Conservation (phyloP, 2,329 filamentous ascomycete species). For the Fusarium sp. region DNA sequence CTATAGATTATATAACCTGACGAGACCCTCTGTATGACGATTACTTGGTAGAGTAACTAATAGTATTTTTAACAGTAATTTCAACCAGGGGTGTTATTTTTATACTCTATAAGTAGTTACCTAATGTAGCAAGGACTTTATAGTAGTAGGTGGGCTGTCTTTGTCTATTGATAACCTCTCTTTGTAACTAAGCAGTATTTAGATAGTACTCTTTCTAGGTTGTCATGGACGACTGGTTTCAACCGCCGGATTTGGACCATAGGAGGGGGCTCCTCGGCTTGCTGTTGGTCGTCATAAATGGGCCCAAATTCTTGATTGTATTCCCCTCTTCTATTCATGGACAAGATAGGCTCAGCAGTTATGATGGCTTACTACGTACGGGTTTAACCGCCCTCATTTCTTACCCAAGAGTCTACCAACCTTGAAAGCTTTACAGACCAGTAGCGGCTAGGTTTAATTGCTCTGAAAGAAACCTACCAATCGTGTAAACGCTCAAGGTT, state of each 20-base stretch:
- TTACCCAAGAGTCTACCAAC: neutral
- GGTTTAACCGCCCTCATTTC: constrained; percentile 3
- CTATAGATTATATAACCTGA: too few relatives aligned
- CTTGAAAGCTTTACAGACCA: neutral
- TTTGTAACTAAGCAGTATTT: neutral
- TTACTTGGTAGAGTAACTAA: too few relatives aligned
- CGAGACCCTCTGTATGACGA: too few relatives aligned
- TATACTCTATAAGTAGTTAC: too few relatives aligned
- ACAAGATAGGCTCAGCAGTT: neutral
- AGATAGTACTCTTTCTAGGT: neutral
- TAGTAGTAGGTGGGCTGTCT: too few relatives aligned
- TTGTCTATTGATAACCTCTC: neutral
- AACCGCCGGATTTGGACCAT: constrained; percentile 6
- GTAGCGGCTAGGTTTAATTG: too few relatives aligned
- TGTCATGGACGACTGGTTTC: constrained; percentile 19
- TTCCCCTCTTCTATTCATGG: neutral
- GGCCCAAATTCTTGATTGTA: neutral
- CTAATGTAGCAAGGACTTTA: too few relatives aligned
- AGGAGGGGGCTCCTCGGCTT: neutral
- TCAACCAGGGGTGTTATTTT: too few relatives aligned
- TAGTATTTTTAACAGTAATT: too few relatives aligned
- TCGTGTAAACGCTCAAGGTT: too few relatives aligned
- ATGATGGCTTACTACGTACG: constrained; percentile 17
- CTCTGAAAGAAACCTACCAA: neutral
- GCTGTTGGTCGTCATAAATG: neutral